Evolutionary conservation across 2,329 filamentous ascomycete genomes (phyloP).

Genomic region (Claviceps pusilla): DNA sequence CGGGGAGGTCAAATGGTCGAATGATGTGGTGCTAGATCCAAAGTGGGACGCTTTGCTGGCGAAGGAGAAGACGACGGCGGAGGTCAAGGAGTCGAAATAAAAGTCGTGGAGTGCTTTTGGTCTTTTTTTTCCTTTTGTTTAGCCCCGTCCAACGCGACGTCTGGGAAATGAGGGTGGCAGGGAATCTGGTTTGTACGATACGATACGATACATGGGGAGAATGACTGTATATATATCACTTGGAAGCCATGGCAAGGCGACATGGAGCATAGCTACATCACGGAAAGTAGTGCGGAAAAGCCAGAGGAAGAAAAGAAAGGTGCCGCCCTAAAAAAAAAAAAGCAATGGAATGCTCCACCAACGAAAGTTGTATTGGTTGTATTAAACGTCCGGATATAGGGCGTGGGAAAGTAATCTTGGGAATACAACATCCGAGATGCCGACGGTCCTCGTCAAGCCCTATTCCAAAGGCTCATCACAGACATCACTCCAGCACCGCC

Average conservation of each 20-base stretch:
- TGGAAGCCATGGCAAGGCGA: not conserved
- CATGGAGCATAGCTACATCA: not conserved
- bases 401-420: not conserved
- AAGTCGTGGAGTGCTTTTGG: not conserved
- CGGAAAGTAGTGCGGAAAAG: not conserved
- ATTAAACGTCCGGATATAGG: too few relatives aligned
- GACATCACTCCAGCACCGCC: slow-evolving; percentile 30
- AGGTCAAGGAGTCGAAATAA: slow-evolving; percentile 9
- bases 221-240: slow-evolving; percentile 19
- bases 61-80: slow-evolving; percentile 9
- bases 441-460: not conserved
- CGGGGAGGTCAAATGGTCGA: slow-evolving; percentile 47
- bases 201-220: slow-evolving; percentile 5
- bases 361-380: not conserved
- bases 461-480: not conserved
- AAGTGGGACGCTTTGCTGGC: slow-evolving; percentile 27
- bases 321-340: not conserved
- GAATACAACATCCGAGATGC: not conserved
- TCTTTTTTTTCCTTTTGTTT: not conserved
- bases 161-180: not conserved
- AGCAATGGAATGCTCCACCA: not conserved
- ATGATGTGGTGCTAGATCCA: slow-evolving; percentile 28
- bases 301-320: not conserved
- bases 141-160: not conserved
- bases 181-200: slow-evolving; percentile 12